Base-by-base conservation (phyloP, 805 yeast genomes). In the Pichia occidentalis region DNA sequence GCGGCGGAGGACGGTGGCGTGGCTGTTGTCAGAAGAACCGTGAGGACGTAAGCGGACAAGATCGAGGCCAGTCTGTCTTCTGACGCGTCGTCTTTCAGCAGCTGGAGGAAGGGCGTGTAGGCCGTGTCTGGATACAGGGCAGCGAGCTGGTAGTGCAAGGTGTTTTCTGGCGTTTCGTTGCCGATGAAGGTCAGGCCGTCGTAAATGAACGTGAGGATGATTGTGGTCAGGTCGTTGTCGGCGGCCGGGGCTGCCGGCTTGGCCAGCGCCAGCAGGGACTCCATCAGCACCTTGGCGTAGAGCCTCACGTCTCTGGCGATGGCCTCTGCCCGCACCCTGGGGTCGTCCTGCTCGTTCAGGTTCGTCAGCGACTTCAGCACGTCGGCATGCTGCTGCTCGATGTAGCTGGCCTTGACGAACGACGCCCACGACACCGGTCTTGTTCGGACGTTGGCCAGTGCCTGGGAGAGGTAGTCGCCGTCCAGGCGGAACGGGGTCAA, bases 341-440 rank as follows among this genome's bases (percentile, higher is more conserved):
- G 33, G 12, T 37, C 41, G 22, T 37, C 41, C 24, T 37, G 41
- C 19, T 37, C 33, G 16, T 37, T 32, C 11, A 37, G 23, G 9
- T 29, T 32, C 4, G 41, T 37, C 8, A 37, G 24, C n/a, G 30
- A 9, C 42, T 57, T 60, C 34, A 67, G 43, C 44, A 57, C 39
- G 42, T 49, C 70, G 9, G 88, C 90, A 56, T 85, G 92, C 44
- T 74, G 75, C 35, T 70, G 71, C 30, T 79, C 63, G 26, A 88
- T 67, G 31, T 78, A 72, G 33, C 75, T 77, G 14, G 88, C 79
- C 39, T 95, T 71, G 9, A 84, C 79, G 50, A 83, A 77, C 8
- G 94, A 94, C 53, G 85, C 94, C 97, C 97, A 88, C 23, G 95
- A 94, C 39, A 87, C 75, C 23, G 88, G 78, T 47, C 92, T 74